Percentiles rank a stretch among this genome's conserved stretches.
Conservation (phyloP, 2,329 filamentous ascomycete genomes). For the Westerdykella aurantiaca region DNA sequence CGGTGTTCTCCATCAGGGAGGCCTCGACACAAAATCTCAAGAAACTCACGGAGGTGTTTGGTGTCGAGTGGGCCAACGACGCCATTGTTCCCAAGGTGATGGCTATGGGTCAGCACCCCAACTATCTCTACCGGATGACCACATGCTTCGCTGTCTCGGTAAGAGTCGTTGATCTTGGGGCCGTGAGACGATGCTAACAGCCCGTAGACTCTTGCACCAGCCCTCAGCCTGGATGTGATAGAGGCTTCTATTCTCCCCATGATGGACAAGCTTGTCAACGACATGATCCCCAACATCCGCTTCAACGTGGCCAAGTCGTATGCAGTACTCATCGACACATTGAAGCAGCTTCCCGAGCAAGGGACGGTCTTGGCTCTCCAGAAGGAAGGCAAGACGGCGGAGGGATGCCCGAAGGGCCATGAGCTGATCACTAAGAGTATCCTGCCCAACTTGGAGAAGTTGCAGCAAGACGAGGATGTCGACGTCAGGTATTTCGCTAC, state of each 20-base stretch:
- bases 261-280: constrained; percentile 85
- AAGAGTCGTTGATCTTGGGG: constrained; percentile 40
- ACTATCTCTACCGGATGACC: constrained; percentile 99
- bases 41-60: constrained; percentile 98
- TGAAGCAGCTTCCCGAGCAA: constrained; percentile 83
- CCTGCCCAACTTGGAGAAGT: constrained; percentile 83
- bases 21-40: constrained; percentile 95
- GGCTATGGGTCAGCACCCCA: constrained; percentile 95
- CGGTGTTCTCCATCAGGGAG: constrained; percentile 96
- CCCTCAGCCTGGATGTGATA: constrained; percentile 90
- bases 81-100: constrained; percentile 98
- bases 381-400: constrained; percentile 60
- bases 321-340: constrained; percentile 78
- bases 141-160: constrained; percentile 99
- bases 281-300: constrained; percentile 97
- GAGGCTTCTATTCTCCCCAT: constrained; percentile 90
- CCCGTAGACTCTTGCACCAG: constrained; percentile 80
- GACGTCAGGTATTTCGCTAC: constrained; percentile 98
- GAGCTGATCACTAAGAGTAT: constrained; percentile 82
- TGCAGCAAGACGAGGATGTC: constrained; percentile 95
- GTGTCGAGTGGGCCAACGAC: constrained; percentile 93
- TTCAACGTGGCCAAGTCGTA: constrained; percentile 99
- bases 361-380: constrained; percentile 81
- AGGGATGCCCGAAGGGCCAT: constrained; percentile 63
- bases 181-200: constrained; percentile 12